Evolutionary conservation across 352 stramenopile genomes (phyloP), one percentile per base, ranked within the genome.

Genomic region (Aphanomyces astaci): DNA sequence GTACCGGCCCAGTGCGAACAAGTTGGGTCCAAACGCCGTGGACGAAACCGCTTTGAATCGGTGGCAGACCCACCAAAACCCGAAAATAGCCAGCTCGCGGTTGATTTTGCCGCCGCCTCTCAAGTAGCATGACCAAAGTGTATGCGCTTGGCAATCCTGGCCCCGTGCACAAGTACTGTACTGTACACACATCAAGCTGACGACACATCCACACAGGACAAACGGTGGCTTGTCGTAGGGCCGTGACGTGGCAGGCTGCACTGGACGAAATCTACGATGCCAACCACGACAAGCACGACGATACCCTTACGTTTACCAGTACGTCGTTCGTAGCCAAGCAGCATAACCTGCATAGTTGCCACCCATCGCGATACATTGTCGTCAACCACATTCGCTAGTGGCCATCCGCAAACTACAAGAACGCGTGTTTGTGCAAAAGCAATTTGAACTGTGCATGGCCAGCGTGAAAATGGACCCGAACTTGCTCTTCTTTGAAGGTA

Each of bases 401-500:
- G 46, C 33, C 7, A 45, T 28, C n/a, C 27, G 45, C 10, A n/a
- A 22, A 3, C 39, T 45, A 10, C 24, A 60, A 48, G 62, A 68
- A 13, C 62, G 62, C 30, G 62, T 32, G 33, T 68, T 48, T 33
- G 43, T 68, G 32, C 62, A 60, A 40, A 15, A 15, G 4, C 43
- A 68, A 33, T 68, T 68, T 49, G 25, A 68, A 48, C 17, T 28
- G 36, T 60, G 40, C 33, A 27, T 46, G 33, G 62, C 56, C n/a
- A 43, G 55, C 31, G 62, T 68, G 30, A 52, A 45, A n/a, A 68
- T 68, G 62, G 62, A 68, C 32, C 62, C 62, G 3, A 68, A 60
- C 62, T 31, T 68, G 27, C 62, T 68, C 51, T 68, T 68, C 62
- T 68, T 68, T 28, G 33, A 24, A 24, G 62, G 62, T 68, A 30